Conservation (phyloP, 2,329 filamentous ascomycete species). For the Scedosporium minutisporum region DNA sequence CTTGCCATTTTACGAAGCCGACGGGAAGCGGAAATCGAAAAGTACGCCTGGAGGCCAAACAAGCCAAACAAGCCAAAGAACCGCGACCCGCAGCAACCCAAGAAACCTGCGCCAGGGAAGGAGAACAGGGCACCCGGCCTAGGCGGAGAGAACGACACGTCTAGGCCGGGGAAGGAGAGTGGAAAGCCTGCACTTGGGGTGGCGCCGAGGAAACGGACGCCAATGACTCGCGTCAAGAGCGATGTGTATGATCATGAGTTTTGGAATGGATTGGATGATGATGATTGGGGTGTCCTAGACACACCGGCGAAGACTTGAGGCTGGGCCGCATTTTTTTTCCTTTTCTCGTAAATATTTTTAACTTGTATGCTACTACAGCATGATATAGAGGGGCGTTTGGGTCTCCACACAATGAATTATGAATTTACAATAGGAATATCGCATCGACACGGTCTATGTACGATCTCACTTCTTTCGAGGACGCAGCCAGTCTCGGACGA, state of each 20-base stretch:
- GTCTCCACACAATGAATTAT: too few relatives aligned
- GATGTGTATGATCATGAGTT: background rate
- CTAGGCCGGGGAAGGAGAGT: background rate
- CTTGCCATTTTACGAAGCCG: slow-evolving; percentile 25
- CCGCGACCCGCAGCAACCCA: slow-evolving; percentile 3
- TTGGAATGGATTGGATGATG: too few relatives aligned
- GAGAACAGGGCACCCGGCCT: background rate
- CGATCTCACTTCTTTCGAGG: too few relatives aligned
- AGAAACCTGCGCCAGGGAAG: background rate
- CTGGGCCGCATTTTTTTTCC: too few relatives aligned
- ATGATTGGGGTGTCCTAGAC: too few relatives aligned
- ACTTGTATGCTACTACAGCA: too few relatives aligned
- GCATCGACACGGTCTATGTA: too few relatives aligned
- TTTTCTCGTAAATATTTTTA: too few relatives aligned
- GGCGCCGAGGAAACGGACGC: background rate
- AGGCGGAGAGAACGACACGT: background rate
- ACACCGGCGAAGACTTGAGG: too few relatives aligned
- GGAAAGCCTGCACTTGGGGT: background rate
- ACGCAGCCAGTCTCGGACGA: too few relatives aligned
- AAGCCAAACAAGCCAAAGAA: slow-evolving; percentile 14
- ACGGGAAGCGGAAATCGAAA: slow-evolving; percentile 21
- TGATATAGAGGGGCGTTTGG: too few relatives aligned
- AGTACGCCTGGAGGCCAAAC: slow-evolving; percentile 17
- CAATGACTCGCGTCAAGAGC: background rate
- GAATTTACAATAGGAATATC: too few relatives aligned